Conservation (phyloP, 176 grass and related monocot genomes). For the Carex cristatella region DNA sequence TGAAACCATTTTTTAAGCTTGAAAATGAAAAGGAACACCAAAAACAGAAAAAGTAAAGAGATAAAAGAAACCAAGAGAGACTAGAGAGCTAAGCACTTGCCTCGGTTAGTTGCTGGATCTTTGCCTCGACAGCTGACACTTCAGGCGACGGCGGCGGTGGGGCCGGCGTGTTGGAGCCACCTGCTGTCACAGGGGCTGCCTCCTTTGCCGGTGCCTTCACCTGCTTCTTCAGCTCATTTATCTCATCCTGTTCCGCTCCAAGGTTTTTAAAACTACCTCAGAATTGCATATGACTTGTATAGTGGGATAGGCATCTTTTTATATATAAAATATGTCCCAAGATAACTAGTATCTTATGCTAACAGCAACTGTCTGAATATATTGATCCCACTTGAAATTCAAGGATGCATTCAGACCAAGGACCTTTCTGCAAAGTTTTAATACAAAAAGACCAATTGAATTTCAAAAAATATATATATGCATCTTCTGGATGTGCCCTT, state of each 20-base stretch:
- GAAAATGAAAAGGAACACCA: background rate
- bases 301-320: background rate
- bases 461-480: background rate
- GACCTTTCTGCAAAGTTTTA: background rate
- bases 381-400: background rate
- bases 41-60: background rate
- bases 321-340: background rate
- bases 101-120: conserved; percentile 78
- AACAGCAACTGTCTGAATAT: background rate
- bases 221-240: conserved; percentile 86
- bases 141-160: conserved; percentile 19
- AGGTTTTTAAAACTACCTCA: background rate
- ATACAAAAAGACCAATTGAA: background rate
- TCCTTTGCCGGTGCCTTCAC: conserved; percentile 33
- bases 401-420: background rate
- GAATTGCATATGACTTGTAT: background rate
- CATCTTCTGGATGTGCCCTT: background rate
- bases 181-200: conserved; percentile 26
- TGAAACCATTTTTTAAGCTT: background rate
- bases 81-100: conserved; percentile 24
- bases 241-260: conserved; percentile 40
- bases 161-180: conserved; percentile 21
- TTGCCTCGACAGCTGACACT: conserved; percentile 39
- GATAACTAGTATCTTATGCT: background rate
- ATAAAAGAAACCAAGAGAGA: background rate